Base-by-base conservation (phyloP, 73 alveolate genomes). In the Tetrahymena borealis region DNA sequence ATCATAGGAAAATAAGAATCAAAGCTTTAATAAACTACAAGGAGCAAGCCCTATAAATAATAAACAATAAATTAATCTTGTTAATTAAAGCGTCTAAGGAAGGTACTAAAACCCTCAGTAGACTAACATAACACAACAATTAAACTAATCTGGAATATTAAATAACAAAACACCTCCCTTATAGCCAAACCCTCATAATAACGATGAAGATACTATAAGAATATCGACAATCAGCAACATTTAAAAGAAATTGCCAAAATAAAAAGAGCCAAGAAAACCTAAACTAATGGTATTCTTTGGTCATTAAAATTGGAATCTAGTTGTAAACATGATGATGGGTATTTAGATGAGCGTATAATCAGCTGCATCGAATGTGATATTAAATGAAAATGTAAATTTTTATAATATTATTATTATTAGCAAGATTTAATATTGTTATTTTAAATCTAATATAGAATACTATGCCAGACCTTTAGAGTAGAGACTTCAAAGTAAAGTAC, bases 261-360 rank as follows among this genome's bases (percentile, higher is more conserved):
- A 60, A 60, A 60, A 60, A 60, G 85, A 60, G 16, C 85, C 85
- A 5, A 60, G 85, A 60, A 60, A 60, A 20, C 85, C 85, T 15
- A 60, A 60, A 20, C 28, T 60, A 20, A 60, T 60, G 85, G 93
- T 93, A 18, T 79, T 92, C 38, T 93, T 93, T 93, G 97, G 97
- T 3, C 98, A 97, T 91, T 96, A 95, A 78, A 96, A 97, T 90
- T 97, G 96, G 91, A 97, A 97, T 93, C 90, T 97, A 39, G 98
- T 97, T 39, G 91, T 97, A 79, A 97, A 97, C 78, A 97, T 97
- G 92, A 97, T 97, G 99, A 94, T 97, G 38, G 99, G 99, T n/a
- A 97, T 97, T 18, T 92, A 97, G 94, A 97, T 97, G 94, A 98
- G 99, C 39, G 97, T 97, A 35, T 96, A 97, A 60, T 60, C 85